Base-by-base conservation (phyloP, 2,329 filamentous ascomycete species). In the Aspergillus sp. region DNA sequence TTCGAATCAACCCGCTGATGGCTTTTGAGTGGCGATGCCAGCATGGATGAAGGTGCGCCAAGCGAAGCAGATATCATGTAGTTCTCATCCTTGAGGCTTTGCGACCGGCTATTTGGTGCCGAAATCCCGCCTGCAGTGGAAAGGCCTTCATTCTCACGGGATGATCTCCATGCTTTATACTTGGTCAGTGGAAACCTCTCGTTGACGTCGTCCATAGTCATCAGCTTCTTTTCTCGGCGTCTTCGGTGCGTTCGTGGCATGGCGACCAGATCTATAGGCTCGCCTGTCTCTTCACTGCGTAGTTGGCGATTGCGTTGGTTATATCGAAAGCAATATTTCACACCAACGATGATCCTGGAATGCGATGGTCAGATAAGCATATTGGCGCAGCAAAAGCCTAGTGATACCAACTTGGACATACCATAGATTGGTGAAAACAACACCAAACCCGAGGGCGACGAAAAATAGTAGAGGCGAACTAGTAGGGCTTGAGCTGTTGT, bases 121-220 rank as follows among this genome's bases (percentile, higher is more conserved):
- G 89, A 89, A 58, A 98, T 91, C 39, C 94, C 95, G 57, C 94
- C 95, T 57, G 87, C 86, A 9, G 92, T 90, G 3, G 94, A 89
- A 50, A 98, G 80, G 7, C 94, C 95, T 74, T 96, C 87, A 60
- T 89, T 87, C 59, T 92, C 92, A 61, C 94, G 89, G 58, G 87
- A 87, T 6, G 91, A 89, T 61, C 95, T 90, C 94, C 95, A 99
- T 55, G 85, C 87, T 81, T 99, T 98, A 85, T 99, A 99, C 78
- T 98, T 98, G 69, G 88, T 89, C 79, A 97, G 87, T 0, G 95
- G 94, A 70, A 99, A 99, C 69, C 96, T 91, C 68, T 96, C 92
- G 74, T 99, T 98, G 64, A 99, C 95, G 78, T 99, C 95, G 63
- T 99, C 95, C 88, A 98, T 97, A 2, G 91, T 91, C 95, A 99